Evolutionary conservation across 192 early-diverging fungal genomes (phyloP), one percentile per base, ranked within the genome.

Genomic region (Dimargaris cristalligena): DNA sequence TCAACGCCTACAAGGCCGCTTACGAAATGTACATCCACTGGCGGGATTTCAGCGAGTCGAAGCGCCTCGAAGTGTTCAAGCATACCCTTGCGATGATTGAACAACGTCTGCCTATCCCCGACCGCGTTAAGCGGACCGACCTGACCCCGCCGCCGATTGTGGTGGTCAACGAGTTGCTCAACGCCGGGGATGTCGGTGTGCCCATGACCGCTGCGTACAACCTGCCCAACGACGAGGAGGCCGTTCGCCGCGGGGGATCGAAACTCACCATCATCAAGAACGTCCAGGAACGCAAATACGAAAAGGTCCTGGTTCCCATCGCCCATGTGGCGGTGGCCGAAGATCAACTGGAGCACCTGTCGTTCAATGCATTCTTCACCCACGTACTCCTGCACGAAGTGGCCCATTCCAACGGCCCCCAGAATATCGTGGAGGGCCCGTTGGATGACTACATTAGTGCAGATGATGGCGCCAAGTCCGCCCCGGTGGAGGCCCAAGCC

Each of bases 121-220:
- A 74, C 13, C 51, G 72, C 30, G 82, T 85, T 66, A 78, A 78
- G 35, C 81, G 83, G 65, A 66, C 58, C 41, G 71, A 80, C 4
- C 65, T 87, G 33, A 69, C 73, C 0, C 74, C 79, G 34, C 75
- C 85, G 32, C 82, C 83, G 9, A 87, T 87, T 51, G 71, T 84
- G 50, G 82, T 85, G 32, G 83, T 85, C 54, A 83, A 87, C 66
- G 82, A 87, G 65, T 68, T 87, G 3, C 83, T 81, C 63, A 67
- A 75, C 61, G 80, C 80, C 25, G 81, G 85, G 50, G 85, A 85
- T 61, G 80, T 80, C 25, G 76, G 78, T 14, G 84, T 82, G 38
- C 83, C 85, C 28, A 83, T 84, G 78, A 82, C 80, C 0, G 81
- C 85, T 0, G 85, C 85, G 20, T 87, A 82, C 62, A 87, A 87